Conservation (phyloP, 2,329 filamentous ascomycete genomes). For the Bimuria novae-zelandiae region DNA sequence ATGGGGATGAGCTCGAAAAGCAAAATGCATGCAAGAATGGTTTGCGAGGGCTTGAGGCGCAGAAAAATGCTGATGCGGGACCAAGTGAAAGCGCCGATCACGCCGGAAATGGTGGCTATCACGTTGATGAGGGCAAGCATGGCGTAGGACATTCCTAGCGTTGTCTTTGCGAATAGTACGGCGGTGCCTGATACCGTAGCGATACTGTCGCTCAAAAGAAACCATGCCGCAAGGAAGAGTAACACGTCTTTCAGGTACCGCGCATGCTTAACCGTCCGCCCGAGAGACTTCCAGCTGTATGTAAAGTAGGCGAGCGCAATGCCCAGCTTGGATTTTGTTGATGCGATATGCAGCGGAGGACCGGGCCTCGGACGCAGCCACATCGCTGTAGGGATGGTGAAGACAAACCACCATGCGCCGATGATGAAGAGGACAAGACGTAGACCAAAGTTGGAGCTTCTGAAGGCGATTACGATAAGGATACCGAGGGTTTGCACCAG, state of each 20-base stretch:
- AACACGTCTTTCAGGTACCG: constrained; percentile 73
- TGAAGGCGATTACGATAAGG: constrained; percentile 64
- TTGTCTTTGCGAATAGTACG: constrained; percentile 93
- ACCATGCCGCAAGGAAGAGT: constrained; percentile 87
- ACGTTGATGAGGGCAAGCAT: constrained; percentile 92
- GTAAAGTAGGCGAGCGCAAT: constrained; percentile 73
- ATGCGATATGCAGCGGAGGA: constrained; percentile 62
- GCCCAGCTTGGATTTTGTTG: constrained; percentile 35
- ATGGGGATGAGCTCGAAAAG: constrained; percentile 92
- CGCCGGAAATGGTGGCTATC: constrained; percentile 81
- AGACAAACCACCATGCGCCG: constrained; percentile 89
- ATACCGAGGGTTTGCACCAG: constrained; percentile 84
- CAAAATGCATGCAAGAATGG: constrained; percentile 87
- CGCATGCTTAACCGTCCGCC: constrained; percentile 77
- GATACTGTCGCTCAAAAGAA: constrained; percentile 89
- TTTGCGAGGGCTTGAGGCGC: constrained; percentile 76
- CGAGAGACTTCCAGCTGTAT: constrained; percentile 86
- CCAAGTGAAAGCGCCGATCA: constrained; percentile 90
- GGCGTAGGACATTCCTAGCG: constrained; percentile 85
- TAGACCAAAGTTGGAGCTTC: constrained; percentile 81
- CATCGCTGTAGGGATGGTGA: constrained; percentile 84
- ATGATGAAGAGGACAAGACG: constrained; percentile 85
- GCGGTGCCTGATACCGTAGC: constrained; percentile 94
- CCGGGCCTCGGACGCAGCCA: constrained; percentile 90
- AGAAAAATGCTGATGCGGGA: constrained; percentile 73